phyloP scores from a whole-genome alignment of 1,284 basidiomycete species.

The Rhodotorula glutinis region DNA sequence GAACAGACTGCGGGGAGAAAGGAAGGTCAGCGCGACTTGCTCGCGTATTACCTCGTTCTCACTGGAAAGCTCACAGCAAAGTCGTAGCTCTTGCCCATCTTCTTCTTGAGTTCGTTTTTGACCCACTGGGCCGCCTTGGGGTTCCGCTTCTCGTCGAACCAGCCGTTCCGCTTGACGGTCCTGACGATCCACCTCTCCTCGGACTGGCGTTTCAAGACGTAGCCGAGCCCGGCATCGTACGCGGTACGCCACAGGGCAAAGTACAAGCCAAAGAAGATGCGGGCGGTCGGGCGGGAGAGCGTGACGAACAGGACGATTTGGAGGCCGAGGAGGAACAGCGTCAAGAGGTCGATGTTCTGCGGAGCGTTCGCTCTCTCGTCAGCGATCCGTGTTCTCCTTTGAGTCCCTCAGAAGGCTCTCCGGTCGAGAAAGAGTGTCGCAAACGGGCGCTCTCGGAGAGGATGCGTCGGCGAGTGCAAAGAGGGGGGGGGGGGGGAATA shows the following conservation, averaged over 20 bases:
- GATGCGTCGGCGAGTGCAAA: not conserved
- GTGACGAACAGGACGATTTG: constrained; percentile 75
- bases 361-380: not conserved
- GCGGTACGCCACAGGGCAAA: constrained; percentile 90
- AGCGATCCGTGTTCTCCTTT: too few species aligned
- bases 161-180: constrained; percentile 72
- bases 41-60: too few species aligned
- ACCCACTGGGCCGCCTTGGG: constrained; percentile 62
- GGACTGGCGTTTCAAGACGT: constrained; percentile 88
- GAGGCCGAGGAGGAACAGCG: constrained; percentile 69
- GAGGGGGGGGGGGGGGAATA: too few species aligned
- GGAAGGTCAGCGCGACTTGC: too few species aligned
- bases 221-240: constrained; percentile 91
- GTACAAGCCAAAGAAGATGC: constrained; percentile 72
- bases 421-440: too few species aligned
- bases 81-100: constrained; percentile 91
- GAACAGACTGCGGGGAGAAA: constrained; percentile 27
- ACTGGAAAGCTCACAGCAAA: constrained; percentile 64
- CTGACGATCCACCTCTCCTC: constrained; percentile 89
- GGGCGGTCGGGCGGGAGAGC: constrained; percentile 56
- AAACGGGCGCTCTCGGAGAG: not conserved
- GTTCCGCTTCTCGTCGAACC: constrained; percentile 72
- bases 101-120: constrained; percentile 75
- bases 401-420: too few species aligned
- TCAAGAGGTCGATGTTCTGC: constrained; percentile 77